Base-by-base conservation (phyloP, 805 yeast species). In the Komagataella mondaviorum region DNA sequence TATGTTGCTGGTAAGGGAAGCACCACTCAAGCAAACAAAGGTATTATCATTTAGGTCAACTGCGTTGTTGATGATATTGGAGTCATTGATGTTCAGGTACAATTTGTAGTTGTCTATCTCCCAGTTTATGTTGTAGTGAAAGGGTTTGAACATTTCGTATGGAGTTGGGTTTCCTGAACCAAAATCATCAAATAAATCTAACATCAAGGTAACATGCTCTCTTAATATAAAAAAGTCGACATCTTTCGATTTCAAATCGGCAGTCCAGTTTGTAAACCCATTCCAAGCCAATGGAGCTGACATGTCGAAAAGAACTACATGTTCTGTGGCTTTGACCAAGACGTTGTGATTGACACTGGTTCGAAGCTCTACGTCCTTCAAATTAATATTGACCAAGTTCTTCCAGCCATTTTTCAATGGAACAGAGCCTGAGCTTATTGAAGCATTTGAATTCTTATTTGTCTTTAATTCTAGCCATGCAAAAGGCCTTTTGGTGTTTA, bases 261-360 rank as follows among this genome's bases (percentile, higher is more conserved):
- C 77, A 1, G 60, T 63, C 96, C 96, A 93, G 0, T 65, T 65
- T 6, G 86, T 80, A 49, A 72, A 69, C 2, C 88, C 93, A 61
- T 90, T 88, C 96, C 97, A 91, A 53, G 76, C 68, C 45, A 87
- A 64, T 0, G 98, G 97, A 55, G 76, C 81, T 0, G 85, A 80
- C 36, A 86, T 67, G 20, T 76, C 76, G 1, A 83, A 80, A 7
- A 68, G 64, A 5, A 89, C 48, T 2, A 61, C 62, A 59, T 85
- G 88, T 7, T 67, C 65, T 20, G 77, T 75, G 0, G 95, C 85
- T 10, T 73, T 71, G 55, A 86, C 76, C 17, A 89, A 64, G 8
- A 88, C 69, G 57, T 88, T 95, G 63, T 93, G 99, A 57, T 91
- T 93, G 1, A 93, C 90, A 52, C 96, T 85, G 0, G 97, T 72